These are phyloP conservation scores for Parathielavia hyrcaniae DNA, from an alignment of 495 filamentous ascomycete species.

Conservation along the genomic window DNA sequence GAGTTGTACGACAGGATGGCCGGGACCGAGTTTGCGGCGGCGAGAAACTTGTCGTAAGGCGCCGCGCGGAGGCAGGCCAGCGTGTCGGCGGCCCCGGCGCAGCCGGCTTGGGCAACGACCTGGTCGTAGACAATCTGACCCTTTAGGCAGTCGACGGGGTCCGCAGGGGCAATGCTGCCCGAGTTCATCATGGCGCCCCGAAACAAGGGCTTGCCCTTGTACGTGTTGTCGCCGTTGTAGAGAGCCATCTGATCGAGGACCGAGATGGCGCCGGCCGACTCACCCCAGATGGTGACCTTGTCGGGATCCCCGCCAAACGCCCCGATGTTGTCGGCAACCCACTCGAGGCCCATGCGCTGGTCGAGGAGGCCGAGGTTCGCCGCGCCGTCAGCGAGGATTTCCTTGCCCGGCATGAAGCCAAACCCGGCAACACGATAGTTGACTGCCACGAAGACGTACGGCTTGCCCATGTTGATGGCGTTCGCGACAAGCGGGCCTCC, in stretches of 20 bases:
- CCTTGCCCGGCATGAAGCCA: slow-evolving; percentile 56
- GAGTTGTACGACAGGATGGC: slow-evolving; percentile 57
- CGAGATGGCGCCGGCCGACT: slow-evolving; percentile 66
- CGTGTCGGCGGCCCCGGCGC: slow-evolving; percentile 48
- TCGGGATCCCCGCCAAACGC: slow-evolving; percentile 62
- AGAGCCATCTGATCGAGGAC: slow-evolving; percentile 65
- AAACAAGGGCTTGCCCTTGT: slow-evolving; percentile 66
- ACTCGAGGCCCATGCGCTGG: slow-evolving; percentile 59
- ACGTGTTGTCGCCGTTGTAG: slow-evolving; percentile 61
- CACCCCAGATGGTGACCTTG: slow-evolving; percentile 67
- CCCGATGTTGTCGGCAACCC: slow-evolving; percentile 59
- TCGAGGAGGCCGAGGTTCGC: slow-evolving; percentile 58
- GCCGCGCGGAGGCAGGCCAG: slow-evolving; percentile 56
- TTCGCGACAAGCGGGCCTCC: slow-evolving; percentile 47
- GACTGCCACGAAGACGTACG: slow-evolving; percentile 56
- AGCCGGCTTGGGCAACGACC: slow-evolving; percentile 56
- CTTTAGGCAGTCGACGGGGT: slow-evolving; percentile 57
- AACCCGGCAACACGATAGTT: slow-evolving; percentile 59
- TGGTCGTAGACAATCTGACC: slow-evolving; percentile 57
- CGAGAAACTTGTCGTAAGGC: slow-evolving; percentile 55
- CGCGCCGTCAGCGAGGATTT: slow-evolving; percentile 59
- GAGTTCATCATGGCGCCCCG: slow-evolving; percentile 68
- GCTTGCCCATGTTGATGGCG: slow-evolving; percentile 52
- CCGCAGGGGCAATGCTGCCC: slow-evolving; percentile 57
- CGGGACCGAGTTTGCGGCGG: slow-evolving; percentile 61